A percentile compares a stretch with the other conserved stretches of the same genome.
Conservation (phyloP, 257 asterid genomes). For the Perilla frutescens region DNA sequence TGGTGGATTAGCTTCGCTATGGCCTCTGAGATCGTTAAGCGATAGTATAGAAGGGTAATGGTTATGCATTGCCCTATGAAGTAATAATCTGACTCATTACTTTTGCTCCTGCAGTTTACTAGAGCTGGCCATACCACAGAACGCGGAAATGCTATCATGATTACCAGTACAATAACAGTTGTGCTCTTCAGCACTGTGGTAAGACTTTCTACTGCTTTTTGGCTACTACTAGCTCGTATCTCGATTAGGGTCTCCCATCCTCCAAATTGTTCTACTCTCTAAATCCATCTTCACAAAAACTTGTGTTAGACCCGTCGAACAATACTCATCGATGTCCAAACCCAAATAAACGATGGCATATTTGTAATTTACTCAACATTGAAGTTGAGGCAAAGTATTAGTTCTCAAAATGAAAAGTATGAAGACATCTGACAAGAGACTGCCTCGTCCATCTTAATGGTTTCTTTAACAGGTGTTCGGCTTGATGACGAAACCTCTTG, state of each 20-base stretch:
- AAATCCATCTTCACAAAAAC: not conserved
- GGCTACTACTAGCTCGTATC: not conserved
- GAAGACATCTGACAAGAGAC: not conserved
- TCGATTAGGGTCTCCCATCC: not conserved
- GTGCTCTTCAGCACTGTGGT: slow-evolving; percentile 99
- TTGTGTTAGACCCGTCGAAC: too few species aligned
- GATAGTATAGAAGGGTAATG: not conserved
- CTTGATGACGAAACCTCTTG: slow-evolving; percentile 83
- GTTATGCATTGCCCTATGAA: not conserved
- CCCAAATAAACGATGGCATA: too few species aligned
- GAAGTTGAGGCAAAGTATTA: too few species aligned
- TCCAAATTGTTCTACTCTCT: slow-evolving; percentile 1
- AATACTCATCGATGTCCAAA: too few species aligned
- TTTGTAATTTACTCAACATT: too few species aligned
- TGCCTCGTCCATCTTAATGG: too few species aligned
- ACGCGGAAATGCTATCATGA: slow-evolving; percentile 79
- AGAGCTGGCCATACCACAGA: slow-evolving; percentile 73
- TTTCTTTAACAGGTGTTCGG: slow-evolving; percentile 79
- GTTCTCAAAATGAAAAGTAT: not conserved
- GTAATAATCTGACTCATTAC: slow-evolving; percentile 13
- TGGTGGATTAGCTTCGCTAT: slow-evolving; percentile 21
- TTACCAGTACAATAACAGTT: slow-evolving; percentile 94
- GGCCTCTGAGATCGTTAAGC: not conserved
- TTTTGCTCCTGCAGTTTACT: slow-evolving; percentile 69
- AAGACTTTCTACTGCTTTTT: slow-evolving; percentile 41